phyloP scores from a whole-genome alignment of 163 green algal genomes.

The Chloromonas sp. region DNA sequence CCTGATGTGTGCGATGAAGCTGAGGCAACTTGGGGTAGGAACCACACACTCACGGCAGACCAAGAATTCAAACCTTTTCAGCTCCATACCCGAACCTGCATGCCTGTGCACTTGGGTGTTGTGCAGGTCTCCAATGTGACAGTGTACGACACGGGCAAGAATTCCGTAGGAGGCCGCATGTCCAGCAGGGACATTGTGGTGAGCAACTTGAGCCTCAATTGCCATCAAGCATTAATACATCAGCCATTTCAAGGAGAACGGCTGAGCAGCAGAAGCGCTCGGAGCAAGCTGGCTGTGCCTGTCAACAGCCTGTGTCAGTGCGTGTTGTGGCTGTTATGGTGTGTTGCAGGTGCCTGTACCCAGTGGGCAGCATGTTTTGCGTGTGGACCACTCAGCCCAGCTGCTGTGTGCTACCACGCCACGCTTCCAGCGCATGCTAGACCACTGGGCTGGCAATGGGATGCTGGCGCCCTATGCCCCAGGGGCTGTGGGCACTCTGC shows the following conservation, averaged over 20 bases:
- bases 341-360: no score
- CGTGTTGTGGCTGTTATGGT: no score
- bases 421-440: background rate
- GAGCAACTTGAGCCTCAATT: background rate
- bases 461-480: background rate
- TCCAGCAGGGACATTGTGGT: slow-evolving; percentile 3
- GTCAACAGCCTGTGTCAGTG: no score
- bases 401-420: background rate
- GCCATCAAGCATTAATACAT: background rate
- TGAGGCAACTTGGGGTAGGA: background rate
- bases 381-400: slow-evolving; percentile 8
- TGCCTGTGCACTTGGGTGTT: background rate
- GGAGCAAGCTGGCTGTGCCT: no score
- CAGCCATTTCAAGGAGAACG: background rate
- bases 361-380: background rate
- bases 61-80: no score
- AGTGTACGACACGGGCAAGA: slow-evolving; percentile 16
- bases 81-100: background rate
- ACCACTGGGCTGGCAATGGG: slow-evolving; percentile 3
- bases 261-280: no score
- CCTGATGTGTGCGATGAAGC: background rate
- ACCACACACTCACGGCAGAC: background rate
- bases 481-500: background rate
- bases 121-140: background rate
- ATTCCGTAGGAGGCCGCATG: slow-evolving; percentile 3